phyloP scores from a whole-genome alignment of 768 basidiomycete species.

The Ramaria rubella region DNA sequence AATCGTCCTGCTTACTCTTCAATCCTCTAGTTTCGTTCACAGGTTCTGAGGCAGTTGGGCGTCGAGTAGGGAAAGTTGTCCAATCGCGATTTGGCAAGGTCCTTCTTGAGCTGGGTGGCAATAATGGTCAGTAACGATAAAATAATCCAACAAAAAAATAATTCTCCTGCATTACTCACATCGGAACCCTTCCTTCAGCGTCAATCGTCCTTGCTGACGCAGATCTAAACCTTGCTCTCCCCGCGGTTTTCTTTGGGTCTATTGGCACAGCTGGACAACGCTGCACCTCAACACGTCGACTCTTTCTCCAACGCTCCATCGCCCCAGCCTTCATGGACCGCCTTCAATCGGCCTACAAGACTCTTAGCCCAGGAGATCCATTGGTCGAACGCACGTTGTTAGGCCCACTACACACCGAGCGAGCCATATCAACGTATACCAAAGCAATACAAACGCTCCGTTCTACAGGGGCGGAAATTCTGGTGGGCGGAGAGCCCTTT shows the following conservation, averaged over 20 bases:
- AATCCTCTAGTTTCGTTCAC: constrained; percentile 77
- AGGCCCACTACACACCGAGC: constrained; percentile 77
- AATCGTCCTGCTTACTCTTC: not conserved
- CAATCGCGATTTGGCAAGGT: constrained; percentile 85
- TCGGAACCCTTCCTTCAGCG: constrained; percentile 83
- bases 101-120: constrained; percentile 89
- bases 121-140: constrained; percentile 58
- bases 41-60: constrained; percentile 83
- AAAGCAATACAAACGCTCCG: constrained; percentile 55
- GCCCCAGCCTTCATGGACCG: constrained; percentile 69
- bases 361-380: constrained; percentile 79
- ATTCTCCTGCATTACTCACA: constrained; percentile 94
- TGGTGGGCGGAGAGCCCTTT: constrained; percentile 54
- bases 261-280: constrained; percentile 72
- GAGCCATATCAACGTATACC: constrained; percentile 61
- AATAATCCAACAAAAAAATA: constrained; percentile 46
- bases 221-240: constrained; percentile 82
- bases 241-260: constrained; percentile 89
- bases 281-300: constrained; percentile 88
- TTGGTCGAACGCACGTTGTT: constrained; percentile 65
- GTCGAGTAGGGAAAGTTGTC: constrained; percentile 81
- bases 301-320: constrained; percentile 81
- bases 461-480: constrained; percentile 63
- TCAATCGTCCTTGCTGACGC: constrained; percentile 92
- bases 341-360: constrained; percentile 66